Percentiles rank a stretch among this genome's conserved stretches.
Conservation (phyloP, 2,329 filamentous ascomycete genomes). For the Fusarium sp. region DNA sequence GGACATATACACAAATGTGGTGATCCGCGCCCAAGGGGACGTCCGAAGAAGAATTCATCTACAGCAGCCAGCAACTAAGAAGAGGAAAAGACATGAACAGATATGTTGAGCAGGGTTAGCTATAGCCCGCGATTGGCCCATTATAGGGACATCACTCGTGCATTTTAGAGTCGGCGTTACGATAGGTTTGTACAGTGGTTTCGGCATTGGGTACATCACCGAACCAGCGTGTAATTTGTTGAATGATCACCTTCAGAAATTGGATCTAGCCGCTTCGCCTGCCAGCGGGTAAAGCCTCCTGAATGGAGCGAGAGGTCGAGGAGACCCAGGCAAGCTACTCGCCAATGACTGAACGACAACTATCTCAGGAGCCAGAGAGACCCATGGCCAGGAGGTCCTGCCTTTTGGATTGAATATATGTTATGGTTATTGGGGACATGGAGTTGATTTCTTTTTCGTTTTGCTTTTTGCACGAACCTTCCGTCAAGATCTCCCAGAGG, state of each 20-base stretch:
- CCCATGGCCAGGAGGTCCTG: background rate
- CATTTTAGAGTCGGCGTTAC: background rate
- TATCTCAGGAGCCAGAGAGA: background rate
- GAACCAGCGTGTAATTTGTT: background rate
- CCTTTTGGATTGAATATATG: background rate
- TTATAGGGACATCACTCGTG: background rate
- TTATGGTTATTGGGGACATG: background rate
- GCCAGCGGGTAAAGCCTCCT: background rate
- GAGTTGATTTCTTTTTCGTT: background rate
- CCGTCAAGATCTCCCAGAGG: background rate
- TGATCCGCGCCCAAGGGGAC: background rate
- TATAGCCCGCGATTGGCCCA: background rate
- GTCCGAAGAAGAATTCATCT: background rate
- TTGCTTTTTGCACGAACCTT: background rate
- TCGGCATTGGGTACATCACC: background rate
- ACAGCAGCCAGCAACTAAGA: background rate
- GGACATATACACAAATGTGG: background rate
- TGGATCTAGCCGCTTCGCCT: background rate
- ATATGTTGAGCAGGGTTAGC: background rate
- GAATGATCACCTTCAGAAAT: background rate
- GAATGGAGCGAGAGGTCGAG: background rate
- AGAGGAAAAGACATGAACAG: background rate
- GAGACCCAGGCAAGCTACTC: constrained; percentile 3
- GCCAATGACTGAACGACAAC: background rate
- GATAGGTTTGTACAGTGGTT: background rate